phyloP scores from a whole-genome alignment of 768 basidiomycete genomes.

The Lactarius indigo region DNA sequence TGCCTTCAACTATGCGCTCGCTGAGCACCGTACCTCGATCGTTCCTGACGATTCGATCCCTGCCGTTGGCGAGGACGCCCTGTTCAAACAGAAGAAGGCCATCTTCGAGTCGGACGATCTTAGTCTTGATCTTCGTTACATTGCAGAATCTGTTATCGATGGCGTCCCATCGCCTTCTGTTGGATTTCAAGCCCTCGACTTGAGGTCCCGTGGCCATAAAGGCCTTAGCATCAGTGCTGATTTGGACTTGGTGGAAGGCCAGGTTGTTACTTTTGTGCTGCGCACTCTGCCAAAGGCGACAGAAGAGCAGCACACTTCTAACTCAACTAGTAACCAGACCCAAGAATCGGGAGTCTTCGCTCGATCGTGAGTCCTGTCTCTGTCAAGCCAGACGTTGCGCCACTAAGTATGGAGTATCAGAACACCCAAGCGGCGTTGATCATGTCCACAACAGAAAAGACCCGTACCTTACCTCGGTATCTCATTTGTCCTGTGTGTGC shows the following conservation, averaged over 20 bases:
- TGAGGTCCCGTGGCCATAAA: constrained; percentile 68
- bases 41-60: constrained; percentile 46
- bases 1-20: constrained; percentile 92
- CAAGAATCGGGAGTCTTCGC: constrained; percentile 43
- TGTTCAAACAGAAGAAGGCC: constrained; percentile 49
- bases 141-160: constrained; percentile 55
- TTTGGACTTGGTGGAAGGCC: constrained; percentile 74
- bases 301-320: constrained; percentile 28
- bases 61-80: constrained; percentile 24
- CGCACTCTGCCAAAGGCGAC: constrained; percentile 56
- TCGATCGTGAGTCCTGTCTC: constrained; percentile 36
- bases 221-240: constrained; percentile 60
- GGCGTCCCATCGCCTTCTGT: constrained; percentile 51
- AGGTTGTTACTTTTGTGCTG: constrained; percentile 85
- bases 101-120: constrained; percentile 58
- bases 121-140: constrained; percentile 72
- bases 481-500: constrained; percentile 1
- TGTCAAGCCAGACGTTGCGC: neutral
- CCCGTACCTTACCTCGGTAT: constrained; percentile 65
- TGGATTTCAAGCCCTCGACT: constrained; percentile 56
- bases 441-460: constrained; percentile 56
- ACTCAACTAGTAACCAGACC: constrained; percentile 40
- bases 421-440: constrained; percentile 43
- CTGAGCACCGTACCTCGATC: constrained; percentile 62
- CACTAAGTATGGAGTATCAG: constrained; percentile 26